Evolutionary conservation across 2,329 filamentous ascomycete genomes (phyloP), one percentile per base, ranked within the genome.

Genomic region (Cladosporium sp.): DNA sequence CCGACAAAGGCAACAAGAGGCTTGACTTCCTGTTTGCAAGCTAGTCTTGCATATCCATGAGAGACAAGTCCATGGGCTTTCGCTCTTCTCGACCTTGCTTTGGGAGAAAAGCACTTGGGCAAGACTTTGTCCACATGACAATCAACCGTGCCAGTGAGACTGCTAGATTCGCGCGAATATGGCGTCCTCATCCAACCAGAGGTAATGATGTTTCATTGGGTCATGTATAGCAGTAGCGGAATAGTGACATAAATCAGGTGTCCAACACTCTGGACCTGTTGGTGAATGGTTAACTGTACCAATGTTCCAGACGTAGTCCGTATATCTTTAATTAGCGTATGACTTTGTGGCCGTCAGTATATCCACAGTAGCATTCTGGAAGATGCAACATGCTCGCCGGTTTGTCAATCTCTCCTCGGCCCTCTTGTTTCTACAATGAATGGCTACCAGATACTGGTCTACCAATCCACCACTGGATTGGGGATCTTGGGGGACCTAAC

Each of bases 1-100:
- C 52, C 6, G 77, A 78, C 65, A 65, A 78, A 32, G 77, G 77
- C 0, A 79, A 78, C 59, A 77, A 75, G 66, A 72, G 77, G 24
- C 58, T 79, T 60, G 77, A 79, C 54, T 79, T 78, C 52, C 28
- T n/a, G 18, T 57, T 57, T 54, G 26, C 51, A 30, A 54, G 24
- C 14, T 54, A 54, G 26, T 54, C 51, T 18, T 32, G 3, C n/a
- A 24, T 11, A 3, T 6, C n/a, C n/a, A 11, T 11, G 41, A 21
- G 8, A 10, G 8, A 47, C n/a, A 3, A 11, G 4, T 11, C n/a
- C 41, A 41, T 18, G 14, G 18, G 7, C 38, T n/a, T 44, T 6
- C 6, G 7, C 7, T 18, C 7, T 44, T n/a, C 18, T 15, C 18
- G 18, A n/a, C 18, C 18, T n/a, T 8, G 6, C 38, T 21, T n/a